Conservation (phyloP, 345 rosid species). For the Arabidopsis suecica region DNA sequence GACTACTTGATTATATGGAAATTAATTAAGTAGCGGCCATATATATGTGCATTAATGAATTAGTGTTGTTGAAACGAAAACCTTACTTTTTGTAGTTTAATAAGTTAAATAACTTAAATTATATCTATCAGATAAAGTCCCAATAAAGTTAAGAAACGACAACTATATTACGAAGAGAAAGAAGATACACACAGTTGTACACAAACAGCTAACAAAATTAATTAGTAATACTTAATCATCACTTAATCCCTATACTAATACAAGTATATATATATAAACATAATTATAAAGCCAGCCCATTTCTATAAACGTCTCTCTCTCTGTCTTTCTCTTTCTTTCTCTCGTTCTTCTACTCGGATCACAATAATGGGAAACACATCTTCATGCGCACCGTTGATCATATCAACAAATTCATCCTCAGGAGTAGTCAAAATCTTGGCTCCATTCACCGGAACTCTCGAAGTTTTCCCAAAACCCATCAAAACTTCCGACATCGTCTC, state of each 20-base stretch:
- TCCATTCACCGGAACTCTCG: constrained; percentile 42
- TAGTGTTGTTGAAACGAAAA: constrained; percentile 16
- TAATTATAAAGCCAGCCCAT: constrained; percentile 31
- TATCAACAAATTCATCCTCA: constrained; percentile 38
- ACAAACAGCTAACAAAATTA: constrained; percentile 34
- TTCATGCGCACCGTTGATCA: constrained; percentile 42
- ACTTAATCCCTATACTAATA: constrained; percentile 30
- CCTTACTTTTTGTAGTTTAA: constrained; percentile 19
- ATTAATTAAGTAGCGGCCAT: constrained; percentile 26
- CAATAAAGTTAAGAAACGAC: constrained; percentile 41
- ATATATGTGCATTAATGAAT: constrained; percentile 3
- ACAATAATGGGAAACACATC: constrained; percentile 49
- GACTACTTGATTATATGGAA: constrained; percentile 38
- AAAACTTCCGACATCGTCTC: constrained; percentile 41
- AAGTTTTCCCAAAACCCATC: constrained; percentile 39
- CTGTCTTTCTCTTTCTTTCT: not conserved
- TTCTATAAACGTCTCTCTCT: constrained; percentile 1
- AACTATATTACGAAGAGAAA: constrained; percentile 35
- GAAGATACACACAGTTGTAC: constrained; percentile 43
- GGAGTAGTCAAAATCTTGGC: constrained; percentile 41
- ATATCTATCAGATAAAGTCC: constrained; percentile 29
- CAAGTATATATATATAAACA: constrained; percentile 13
- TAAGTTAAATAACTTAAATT: not conserved
- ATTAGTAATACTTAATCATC: constrained; percentile 31
- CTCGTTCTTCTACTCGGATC: constrained; percentile 23